Evolutionary conservation across 306 rosid genomes (phyloP).

Genomic region (Prunus campanulata): DNA sequence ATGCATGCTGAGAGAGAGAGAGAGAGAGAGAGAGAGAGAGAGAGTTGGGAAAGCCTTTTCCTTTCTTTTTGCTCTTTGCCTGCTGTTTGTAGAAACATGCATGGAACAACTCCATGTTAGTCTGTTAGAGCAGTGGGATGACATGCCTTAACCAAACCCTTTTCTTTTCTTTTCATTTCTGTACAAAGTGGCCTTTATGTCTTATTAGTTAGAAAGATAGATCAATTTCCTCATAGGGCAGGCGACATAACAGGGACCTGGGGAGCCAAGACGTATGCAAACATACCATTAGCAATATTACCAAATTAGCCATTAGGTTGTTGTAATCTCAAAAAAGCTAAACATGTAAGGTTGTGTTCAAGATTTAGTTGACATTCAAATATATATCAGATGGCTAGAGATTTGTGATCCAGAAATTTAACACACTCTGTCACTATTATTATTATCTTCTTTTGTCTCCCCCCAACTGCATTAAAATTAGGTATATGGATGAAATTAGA

Average conservation of each 20-base stretch:
- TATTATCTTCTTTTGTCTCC: conserved; percentile 24
- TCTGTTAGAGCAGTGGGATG: not conserved
- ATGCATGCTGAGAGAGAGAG: no score
- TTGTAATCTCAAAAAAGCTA: not conserved
- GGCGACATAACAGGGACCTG: not conserved
- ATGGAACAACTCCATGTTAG: not conserved
- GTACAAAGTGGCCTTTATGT: not conserved
- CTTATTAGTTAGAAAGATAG: not conserved
- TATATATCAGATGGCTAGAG: not conserved
- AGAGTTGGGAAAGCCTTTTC: not conserved
- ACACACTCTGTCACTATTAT: conserved; percentile 12
- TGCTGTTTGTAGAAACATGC: not conserved
- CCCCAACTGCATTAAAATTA: conserved; percentile 31
- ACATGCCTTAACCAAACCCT: not conserved
- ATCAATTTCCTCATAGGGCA: conserved; percentile 4
- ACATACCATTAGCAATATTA: no score
- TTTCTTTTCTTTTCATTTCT: not conserved
- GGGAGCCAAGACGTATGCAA: not conserved
- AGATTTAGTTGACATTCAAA: not conserved
- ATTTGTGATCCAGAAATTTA: conserved; percentile 2
- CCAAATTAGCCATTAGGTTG: not conserved
- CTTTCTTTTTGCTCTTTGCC: not conserved
- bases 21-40: no score
- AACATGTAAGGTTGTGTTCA: not conserved
- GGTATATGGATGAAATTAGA: conserved; percentile 53